Evolutionary conservation across 257 asterid species (phyloP).

Genomic region (Echium plantagineum): DNA sequence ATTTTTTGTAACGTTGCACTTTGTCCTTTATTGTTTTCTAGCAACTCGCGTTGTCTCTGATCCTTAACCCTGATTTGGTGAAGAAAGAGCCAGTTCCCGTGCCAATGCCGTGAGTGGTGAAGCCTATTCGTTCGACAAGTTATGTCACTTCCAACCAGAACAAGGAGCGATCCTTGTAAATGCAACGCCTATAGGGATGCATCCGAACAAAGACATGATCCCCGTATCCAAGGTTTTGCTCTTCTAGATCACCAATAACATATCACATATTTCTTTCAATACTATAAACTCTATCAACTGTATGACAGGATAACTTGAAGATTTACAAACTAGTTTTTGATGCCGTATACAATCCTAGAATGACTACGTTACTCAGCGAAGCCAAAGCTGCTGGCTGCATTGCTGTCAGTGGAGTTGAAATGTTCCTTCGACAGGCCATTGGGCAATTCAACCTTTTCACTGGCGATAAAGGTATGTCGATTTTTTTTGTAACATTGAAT

Average conservation of each 20-base stretch:
- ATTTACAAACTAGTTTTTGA: slow-evolving; percentile 46
- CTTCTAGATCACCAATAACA: neutral
- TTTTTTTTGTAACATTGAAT: too few relatives aligned
- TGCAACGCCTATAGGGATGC: slow-evolving; percentile 69
- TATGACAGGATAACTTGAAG: slow-evolving; percentile 23
- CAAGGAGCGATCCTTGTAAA: slow-evolving; percentile 55
- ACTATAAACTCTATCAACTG: neutral
- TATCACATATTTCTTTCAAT: neutral
- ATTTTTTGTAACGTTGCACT: too few relatives aligned
- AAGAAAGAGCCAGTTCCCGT: slow-evolving; percentile 51
- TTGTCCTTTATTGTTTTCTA: neutral
- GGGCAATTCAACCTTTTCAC: slow-evolving; percentile 55
- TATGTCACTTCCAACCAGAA: slow-evolving; percentile 38
- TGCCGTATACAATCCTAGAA: slow-evolving; percentile 55
- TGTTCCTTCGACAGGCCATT: slow-evolving; percentile 60
- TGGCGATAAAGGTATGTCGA: slow-evolving; percentile 28
- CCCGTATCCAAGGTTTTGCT: slow-evolving; percentile 36
- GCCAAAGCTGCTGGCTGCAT: slow-evolving; percentile 62
- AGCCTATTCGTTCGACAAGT: slow-evolving; percentile 34
- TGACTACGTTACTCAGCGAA: slow-evolving; percentile 35
- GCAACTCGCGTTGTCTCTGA: neutral
- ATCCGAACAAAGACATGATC: slow-evolving; percentile 42
- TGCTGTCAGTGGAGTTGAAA: slow-evolving; percentile 55
- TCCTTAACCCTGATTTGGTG: slow-evolving; percentile 1
- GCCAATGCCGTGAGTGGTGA: slow-evolving; percentile 43